These are phyloP conservation scores for Nicotiana rustica DNA, from an alignment of 305 asterid species.

Conservation along the genomic window DNA sequence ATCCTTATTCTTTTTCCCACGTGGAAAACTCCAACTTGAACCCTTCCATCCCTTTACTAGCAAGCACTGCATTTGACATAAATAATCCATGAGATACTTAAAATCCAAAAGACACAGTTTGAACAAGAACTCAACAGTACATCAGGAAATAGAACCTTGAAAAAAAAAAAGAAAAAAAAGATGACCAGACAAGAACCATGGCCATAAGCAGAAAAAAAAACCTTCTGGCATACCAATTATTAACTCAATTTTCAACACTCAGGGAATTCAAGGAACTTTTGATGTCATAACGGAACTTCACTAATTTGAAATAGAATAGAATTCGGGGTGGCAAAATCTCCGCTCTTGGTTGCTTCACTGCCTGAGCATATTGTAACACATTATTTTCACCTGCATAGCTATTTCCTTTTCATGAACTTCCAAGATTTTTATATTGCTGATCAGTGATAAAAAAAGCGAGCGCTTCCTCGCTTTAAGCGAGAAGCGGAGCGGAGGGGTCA, in stretches of 20 bases:
- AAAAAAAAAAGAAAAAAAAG: not conserved
- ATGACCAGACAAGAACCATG: not conserved
- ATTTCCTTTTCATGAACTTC: not conserved
- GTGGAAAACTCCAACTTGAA: slow-evolving; percentile 98
- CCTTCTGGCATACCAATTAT: not conserved
- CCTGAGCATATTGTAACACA: not conserved
- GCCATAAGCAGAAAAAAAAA: not conserved
- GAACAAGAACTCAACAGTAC: not conserved
- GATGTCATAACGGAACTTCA: not conserved
- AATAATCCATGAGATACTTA: slow-evolving; percentile 11
- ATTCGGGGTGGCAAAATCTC: not conserved
- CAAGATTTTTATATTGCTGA: too few species aligned
- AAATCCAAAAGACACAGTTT: not conserved
- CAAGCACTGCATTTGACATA: slow-evolving; percentile 66
- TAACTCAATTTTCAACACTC: not conserved
- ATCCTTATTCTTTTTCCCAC: slow-evolving; percentile 97
- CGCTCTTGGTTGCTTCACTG: not conserved
- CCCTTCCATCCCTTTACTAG: slow-evolving; percentile 99
- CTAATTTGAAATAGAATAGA: not conserved
- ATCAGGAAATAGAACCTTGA: not conserved
- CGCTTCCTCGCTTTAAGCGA: too few species aligned
- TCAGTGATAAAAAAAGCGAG: too few species aligned
- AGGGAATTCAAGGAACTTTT: not conserved
- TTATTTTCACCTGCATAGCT: not conserved
- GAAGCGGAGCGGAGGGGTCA: too few species aligned